These are phyloP conservation scores for Calonectria hawksworthii DNA, from an alignment of 2,329 filamentous ascomycete genomes.

Conservation along the genomic window DNA sequence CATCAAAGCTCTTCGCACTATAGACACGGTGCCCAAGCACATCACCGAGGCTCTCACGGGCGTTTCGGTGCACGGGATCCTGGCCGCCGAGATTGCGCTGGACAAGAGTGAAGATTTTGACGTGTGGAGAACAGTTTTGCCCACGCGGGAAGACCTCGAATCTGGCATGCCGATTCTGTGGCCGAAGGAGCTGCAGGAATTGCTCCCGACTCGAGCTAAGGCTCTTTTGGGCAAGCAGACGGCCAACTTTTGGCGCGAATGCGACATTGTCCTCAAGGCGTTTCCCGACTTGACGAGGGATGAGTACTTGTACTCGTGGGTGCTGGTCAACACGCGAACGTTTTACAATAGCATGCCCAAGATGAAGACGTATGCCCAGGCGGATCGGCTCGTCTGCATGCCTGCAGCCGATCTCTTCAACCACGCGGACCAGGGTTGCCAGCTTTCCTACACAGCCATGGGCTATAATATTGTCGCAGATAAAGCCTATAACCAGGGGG, in stretches of 20 bases:
- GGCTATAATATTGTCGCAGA: constrained; percentile 69
- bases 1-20: constrained; percentile 72
- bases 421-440: constrained; percentile 64
- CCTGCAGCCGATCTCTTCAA: constrained; percentile 83
- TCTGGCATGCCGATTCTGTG: constrained; percentile 59
- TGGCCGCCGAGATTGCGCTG: constrained; percentile 77
- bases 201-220: constrained; percentile 61
- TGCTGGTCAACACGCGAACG: constrained; percentile 73
- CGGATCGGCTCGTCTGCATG: constrained; percentile 77
- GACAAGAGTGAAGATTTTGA: constrained; percentile 62
- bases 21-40: constrained; percentile 68
- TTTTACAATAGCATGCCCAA: constrained; percentile 69
- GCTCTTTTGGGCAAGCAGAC: constrained; percentile 68
- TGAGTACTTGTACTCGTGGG: constrained; percentile 69
- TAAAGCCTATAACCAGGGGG: constrained; percentile 65
- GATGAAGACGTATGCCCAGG: constrained; percentile 57
- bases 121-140: constrained; percentile 78
- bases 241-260: constrained; percentile 57
- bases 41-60: constrained; percentile 68
- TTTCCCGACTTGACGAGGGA: constrained; percentile 52
- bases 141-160: constrained; percentile 71
- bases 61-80: constrained; percentile 77
- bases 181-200: constrained; percentile 58
- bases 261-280: constrained; percentile 49
- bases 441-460: constrained; percentile 62